Evolutionary conservation across 2,329 filamentous ascomycete species (phyloP).

Genomic region (Alternaria incomplexa): DNA sequence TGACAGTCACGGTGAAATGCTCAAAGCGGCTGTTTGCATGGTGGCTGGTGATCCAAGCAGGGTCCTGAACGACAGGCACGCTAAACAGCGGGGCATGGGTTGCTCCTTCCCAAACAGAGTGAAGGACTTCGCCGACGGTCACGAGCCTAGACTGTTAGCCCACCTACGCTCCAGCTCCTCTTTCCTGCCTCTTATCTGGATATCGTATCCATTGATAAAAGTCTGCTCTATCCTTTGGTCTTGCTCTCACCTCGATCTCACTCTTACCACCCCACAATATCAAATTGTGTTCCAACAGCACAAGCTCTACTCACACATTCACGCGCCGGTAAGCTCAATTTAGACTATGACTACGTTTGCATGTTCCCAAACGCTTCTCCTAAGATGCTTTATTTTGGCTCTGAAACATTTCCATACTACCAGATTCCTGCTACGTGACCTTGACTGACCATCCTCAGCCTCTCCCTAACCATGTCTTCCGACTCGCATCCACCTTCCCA

Average conservation of each 20-base stretch:
- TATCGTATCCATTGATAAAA: slow-evolving; percentile 18
- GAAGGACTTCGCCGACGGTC: slow-evolving; percentile 44
- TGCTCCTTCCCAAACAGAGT: slow-evolving; percentile 23
- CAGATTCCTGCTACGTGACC: not conserved
- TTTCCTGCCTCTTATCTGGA: slow-evolving; percentile 27
- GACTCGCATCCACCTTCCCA: slow-evolving; percentile 54
- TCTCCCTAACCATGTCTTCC: slow-evolving; percentile 32
- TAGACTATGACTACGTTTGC: not conserved
- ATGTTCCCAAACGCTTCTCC: not conserved
- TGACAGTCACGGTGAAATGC: slow-evolving; percentile 14
- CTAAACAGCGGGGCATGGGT: slow-evolving; percentile 32
- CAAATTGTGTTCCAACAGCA: slow-evolving; percentile 7
- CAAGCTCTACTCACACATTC: not conserved
- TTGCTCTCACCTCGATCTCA: slow-evolving; percentile 16
- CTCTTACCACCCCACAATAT: slow-evolving; percentile 12
- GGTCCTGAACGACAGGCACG: slow-evolving; percentile 18
- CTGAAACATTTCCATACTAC: not conserved
- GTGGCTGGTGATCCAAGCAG: slow-evolving; percentile 24
- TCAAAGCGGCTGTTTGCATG: slow-evolving; percentile 7
- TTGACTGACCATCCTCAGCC: not conserved
- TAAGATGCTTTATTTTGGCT: not conserved
- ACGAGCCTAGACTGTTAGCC: slow-evolving; percentile 37
- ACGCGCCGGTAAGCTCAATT: not conserved
- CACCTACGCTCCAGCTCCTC: slow-evolving; percentile 20
- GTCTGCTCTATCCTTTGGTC: slow-evolving; percentile 13